Evolutionary conservation across 768 basidiomycete species (phyloP), one percentile per base, ranked within the genome.

Genomic region (Lactifluus piperatus): DNA sequence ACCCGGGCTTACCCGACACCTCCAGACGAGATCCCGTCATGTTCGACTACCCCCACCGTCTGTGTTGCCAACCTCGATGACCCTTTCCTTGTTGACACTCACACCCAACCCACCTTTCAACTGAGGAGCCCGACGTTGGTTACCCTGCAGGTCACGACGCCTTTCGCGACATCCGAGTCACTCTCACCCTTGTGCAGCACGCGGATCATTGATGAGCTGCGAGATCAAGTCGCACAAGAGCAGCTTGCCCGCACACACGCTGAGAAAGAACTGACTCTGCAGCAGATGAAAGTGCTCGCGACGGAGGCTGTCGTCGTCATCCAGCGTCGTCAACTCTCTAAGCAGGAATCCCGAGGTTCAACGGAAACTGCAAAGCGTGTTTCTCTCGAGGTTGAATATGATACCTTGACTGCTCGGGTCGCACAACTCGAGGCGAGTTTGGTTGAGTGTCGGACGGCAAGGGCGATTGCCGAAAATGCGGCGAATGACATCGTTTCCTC

Each of bases 301-400:
- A 57, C 56, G 20, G 50, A 57, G 57, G 57, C 50, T 9, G 44
- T 53, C 14, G 51, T 52, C 29, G 45, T 52, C 7, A n/a, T 58
- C 18, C 57, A 39, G 51, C 51, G 34, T 16, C 51, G 36, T 58
- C 57, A 41, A 18, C 36, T 58, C 27, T 37, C 45, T 6, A 26
- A 26, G 3, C 57, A 53, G 44, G 11, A 51, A 30, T 26, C 4
- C 14, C 43, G 16, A 11, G 49, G 43, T n/a, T 43, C 43, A 22
- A 32, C 24, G 18, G 41, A 44, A 30, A 45, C 44, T 6, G 44
- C 49, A 13, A 51, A 26, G 43, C 36, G 37, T 26, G 18, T 32
- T 22, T 51, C 53, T 46, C 43, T 57, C 41, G 36, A 51, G 43
- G 32, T 29, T 32, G 43, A 51, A 18, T 16, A 16, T 18, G 30